These are phyloP conservation scores for Aureococcus anophagefferens DNA, from an alignment of 108 stramenopile genomes.

Conservation along the genomic window DNA sequence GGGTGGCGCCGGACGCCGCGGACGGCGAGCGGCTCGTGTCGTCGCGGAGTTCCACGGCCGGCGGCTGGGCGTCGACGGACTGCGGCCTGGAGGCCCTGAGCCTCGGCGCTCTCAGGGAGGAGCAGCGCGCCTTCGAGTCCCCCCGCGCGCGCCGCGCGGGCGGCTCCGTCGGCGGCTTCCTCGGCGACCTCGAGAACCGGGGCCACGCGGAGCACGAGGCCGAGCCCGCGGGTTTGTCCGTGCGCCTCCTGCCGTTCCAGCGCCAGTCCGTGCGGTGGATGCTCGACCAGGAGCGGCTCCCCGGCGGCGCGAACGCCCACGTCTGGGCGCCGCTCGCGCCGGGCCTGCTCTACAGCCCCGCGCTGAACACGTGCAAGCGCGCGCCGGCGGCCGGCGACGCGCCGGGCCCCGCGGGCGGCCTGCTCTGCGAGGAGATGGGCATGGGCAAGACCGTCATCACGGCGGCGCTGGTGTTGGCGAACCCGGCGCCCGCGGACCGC, in stretches of 20 bases:
- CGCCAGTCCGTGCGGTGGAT: constrained; percentile 34
- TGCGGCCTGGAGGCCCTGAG: too few relatives aligned
- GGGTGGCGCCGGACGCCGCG: too few relatives aligned
- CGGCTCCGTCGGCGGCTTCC: constrained; percentile 1
- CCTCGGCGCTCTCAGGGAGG: too few relatives aligned
- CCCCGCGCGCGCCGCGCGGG: too few relatives aligned
- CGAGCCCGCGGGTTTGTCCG: constrained; percentile 22
- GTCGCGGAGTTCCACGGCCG: too few relatives aligned
- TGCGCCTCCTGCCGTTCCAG: constrained; percentile 41
- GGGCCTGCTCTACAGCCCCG: constrained; percentile 8
- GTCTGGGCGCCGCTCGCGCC: constrained; percentile 39
- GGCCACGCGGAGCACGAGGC: constrained; percentile 24
- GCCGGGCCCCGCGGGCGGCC: constrained; percentile 27
- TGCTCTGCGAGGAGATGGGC: constrained; percentile 42
- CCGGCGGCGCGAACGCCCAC: constrained; percentile 27
- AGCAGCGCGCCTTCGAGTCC: too few relatives aligned
- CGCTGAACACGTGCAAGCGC: constrained; percentile 20
- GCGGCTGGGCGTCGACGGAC: too few relatives aligned
- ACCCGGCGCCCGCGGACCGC: constrained; percentile 31
- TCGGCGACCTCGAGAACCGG: constrained; percentile 35
- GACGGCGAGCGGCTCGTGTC: too few relatives aligned
- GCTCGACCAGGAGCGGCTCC: constrained; percentile 32
- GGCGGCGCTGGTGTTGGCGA: constrained; percentile 31
- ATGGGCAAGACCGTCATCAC: constrained; percentile 42
- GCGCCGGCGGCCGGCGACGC: constrained; percentile 29